A percentile compares a stretch with the other conserved stretches of the same genome.
Evolutionary conservation across 441 rosid genomes (phyloP).

Genomic region (Erysimum cheiri): DNA sequence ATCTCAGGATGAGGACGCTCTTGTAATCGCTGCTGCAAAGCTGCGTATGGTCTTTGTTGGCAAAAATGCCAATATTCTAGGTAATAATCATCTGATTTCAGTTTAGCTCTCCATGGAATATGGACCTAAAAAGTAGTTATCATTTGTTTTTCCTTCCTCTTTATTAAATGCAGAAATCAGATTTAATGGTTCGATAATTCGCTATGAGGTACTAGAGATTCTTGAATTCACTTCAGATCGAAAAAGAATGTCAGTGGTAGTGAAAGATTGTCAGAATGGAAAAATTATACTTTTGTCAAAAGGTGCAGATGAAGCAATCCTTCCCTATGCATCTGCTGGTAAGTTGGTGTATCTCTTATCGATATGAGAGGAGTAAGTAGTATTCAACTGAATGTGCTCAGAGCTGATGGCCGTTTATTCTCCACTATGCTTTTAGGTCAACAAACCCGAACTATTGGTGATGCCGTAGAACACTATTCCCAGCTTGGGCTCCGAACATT

Average conservation of each 20-base stretch:
- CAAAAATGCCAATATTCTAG: constrained; percentile 77
- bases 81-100: constrained; percentile 52
- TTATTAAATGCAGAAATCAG: constrained; percentile 66
- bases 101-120: constrained; percentile 37
- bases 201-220: constrained; percentile 83
- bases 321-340: constrained; percentile 86
- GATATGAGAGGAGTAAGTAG: constrained; percentile 16
- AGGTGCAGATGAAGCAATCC: constrained; percentile 98
- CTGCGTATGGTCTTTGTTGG: constrained; percentile 80
- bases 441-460: constrained; percentile 79
- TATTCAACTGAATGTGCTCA: constrained; percentile 21
- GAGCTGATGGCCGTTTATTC: constrained; percentile 23
- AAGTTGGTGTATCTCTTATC: constrained; percentile 36
- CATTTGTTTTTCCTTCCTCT: constrained; percentile 35
- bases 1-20: constrained; percentile 99
- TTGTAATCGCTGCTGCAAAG: constrained; percentile 92
- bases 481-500: constrained; percentile 94
- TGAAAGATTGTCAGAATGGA: constrained; percentile 79
- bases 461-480: constrained; percentile 94
- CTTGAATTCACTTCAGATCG: constrained; percentile 99
- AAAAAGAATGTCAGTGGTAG: constrained; percentile 97
- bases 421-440: constrained; percentile 62
- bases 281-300: constrained; percentile 87
- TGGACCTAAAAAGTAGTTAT: constrained; percentile 21
- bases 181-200: constrained; percentile 63